Percentiles rank a stretch among this genome's conserved stretches.
phyloP scores from a whole-genome alignment of 306 rosid genomes.

The Parietaria judaica region DNA sequence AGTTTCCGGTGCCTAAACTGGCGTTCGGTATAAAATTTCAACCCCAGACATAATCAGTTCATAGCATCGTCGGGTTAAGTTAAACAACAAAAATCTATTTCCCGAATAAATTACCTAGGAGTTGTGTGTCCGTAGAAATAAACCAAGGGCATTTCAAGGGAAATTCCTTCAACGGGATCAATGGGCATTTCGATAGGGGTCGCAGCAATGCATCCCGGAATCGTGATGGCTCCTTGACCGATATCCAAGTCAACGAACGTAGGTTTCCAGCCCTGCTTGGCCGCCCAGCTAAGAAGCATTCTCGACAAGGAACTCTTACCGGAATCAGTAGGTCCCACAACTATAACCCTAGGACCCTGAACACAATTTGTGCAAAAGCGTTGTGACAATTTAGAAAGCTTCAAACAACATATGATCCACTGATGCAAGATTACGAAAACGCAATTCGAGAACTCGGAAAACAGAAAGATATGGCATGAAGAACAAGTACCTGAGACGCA shows the following conservation, averaged over 20 bases:
- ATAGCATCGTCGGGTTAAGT: not conserved
- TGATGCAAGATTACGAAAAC: too few relatives aligned
- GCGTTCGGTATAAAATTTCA: too few relatives aligned
- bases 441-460: too few relatives aligned
- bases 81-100: not conserved
- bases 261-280: constrained; percentile 93
- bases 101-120: constrained; percentile 52
- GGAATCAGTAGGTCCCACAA: constrained; percentile 89
- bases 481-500: constrained; percentile 44
- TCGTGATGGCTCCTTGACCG: constrained; percentile 91
- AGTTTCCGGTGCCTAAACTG: too few relatives aligned
- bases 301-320: constrained; percentile 83
- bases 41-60: too few relatives aligned
- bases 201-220: constrained; percentile 91
- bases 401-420: not conserved
- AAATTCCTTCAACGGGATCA: constrained; percentile 88
- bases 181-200: constrained; percentile 96
- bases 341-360: constrained; percentile 97
- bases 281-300: constrained; percentile 99
- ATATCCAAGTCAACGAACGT: constrained; percentile 90
- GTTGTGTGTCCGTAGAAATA: constrained; percentile 79
- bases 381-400: too few relatives aligned
- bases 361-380: not conserved
- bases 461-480: not conserved
- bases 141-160: constrained; percentile 92